phyloP scores from a whole-genome alignment of 768 basidiomycete genomes.

The Boletus fagicola region DNA sequence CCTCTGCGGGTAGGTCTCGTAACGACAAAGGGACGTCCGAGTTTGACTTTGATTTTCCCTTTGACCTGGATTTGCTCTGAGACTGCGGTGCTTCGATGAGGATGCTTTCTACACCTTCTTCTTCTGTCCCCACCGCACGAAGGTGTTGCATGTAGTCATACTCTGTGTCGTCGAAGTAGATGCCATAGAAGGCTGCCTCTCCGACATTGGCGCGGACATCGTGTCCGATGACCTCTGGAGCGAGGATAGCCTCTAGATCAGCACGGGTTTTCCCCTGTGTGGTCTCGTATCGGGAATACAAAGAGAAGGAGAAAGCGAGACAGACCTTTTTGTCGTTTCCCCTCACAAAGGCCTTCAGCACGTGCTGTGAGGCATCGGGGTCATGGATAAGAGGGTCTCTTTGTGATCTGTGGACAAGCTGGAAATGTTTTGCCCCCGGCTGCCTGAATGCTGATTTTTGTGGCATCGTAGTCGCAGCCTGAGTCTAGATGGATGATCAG shows the following conservation, averaged over 20 bases:
- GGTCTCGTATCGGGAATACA: slow-evolving; percentile 16
- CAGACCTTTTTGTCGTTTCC: slow-evolving; percentile 67
- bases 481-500: not conserved
- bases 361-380: slow-evolving; percentile 81
- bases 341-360: slow-evolving; percentile 80
- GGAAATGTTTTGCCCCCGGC: slow-evolving; percentile 89
- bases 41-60: slow-evolving; percentile 39
- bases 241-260: slow-evolving; percentile 66
- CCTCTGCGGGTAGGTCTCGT: slow-evolving; percentile 64
- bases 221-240: slow-evolving; percentile 46
- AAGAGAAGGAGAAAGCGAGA: not conserved
- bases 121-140: slow-evolving; percentile 68
- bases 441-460: slow-evolving; percentile 86
- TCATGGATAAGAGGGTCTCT: slow-evolving; percentile 95
- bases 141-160: slow-evolving; percentile 99
- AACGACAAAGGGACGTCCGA: slow-evolving; percentile 40
- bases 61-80: slow-evolving; percentile 33
- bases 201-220: slow-evolving; percentile 62
- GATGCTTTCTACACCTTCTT: slow-evolving; percentile 78
- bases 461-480: slow-evolving; percentile 41
- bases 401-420: slow-evolving; percentile 95
- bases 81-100: slow-evolving; percentile 72
- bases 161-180: slow-evolving; percentile 93
- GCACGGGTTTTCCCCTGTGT: slow-evolving; percentile 75
- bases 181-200: slow-evolving; percentile 84